phyloP scores from a whole-genome alignment of 192 early-diverging fungal genomes.

The Coemansia sp. region DNA sequence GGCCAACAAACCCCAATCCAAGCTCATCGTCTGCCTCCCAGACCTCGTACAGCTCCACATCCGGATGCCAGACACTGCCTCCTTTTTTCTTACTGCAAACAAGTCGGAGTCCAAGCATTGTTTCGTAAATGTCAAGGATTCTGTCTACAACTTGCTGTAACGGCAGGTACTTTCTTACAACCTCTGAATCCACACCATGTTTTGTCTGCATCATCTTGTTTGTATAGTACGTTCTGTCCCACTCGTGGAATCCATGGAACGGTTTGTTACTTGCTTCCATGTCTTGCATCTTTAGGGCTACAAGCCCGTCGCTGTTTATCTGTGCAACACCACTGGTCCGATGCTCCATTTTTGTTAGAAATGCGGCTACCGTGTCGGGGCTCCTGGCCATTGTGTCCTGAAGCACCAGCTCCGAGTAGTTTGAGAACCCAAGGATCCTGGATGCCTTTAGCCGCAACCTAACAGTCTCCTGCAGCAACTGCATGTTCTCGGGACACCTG shows the following conservation, averaged over 20 bases:
- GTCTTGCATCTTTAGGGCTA: conserved; percentile 59
- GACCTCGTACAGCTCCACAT: conserved; percentile 68
- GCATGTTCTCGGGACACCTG: conserved; percentile 60
- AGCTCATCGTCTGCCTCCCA: conserved; percentile 58
- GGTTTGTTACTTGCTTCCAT: conserved; percentile 22
- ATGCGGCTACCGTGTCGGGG: conserved; percentile 57
- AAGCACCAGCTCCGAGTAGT: conserved; percentile 63
- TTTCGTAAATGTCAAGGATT: conserved; percentile 64
- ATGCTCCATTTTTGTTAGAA: conserved; percentile 58
- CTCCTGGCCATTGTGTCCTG: conserved; percentile 79
- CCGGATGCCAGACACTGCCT: conserved; percentile 65
- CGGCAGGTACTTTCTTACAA: conserved; percentile 69
- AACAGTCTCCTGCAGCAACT: conserved; percentile 56
- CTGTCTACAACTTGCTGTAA: conserved; percentile 54
- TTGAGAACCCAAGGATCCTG: conserved; percentile 62
- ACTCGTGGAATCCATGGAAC: conserved; percentile 51
- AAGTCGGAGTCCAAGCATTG: conserved; percentile 62
- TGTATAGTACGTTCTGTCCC: conserved; percentile 70
- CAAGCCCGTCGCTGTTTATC: conserved; percentile 57
- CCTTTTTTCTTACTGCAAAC: conserved; percentile 48
- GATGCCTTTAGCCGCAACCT: conserved; percentile 45
- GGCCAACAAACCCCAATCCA: conserved; percentile 43
- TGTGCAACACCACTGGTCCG: conserved; percentile 55
- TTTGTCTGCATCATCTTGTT: conserved; percentile 59
- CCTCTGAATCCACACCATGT: conserved; percentile 64